Conservation (phyloP, 331 rosid species). For the Quercus phellos region DNA sequence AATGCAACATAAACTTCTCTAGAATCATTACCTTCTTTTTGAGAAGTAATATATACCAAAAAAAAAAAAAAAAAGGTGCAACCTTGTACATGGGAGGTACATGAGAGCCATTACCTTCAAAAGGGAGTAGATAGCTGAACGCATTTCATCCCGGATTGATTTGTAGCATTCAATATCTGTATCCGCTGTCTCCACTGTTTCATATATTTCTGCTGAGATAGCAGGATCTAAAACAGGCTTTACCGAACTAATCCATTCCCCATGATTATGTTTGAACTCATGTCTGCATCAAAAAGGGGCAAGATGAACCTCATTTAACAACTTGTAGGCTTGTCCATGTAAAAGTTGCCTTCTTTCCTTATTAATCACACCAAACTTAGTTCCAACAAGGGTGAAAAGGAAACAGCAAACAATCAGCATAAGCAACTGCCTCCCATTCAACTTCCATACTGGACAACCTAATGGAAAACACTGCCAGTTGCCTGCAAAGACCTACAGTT, state of each 20-base stretch:
- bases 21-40: constrained; percentile 52
- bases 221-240: constrained; percentile 67
- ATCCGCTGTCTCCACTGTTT: constrained; percentile 43
- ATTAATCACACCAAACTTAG: too few species aligned
- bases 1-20: not conserved
- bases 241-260: constrained; percentile 66
- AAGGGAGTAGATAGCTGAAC: constrained; percentile 56
- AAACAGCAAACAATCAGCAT: too few species aligned
- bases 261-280: constrained; percentile 60
- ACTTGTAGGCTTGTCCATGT: not conserved
- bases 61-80: too few species aligned
- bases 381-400: too few species aligned
- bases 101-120: constrained; percentile 57
- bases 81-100: too few species aligned
- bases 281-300: constrained; percentile 41
- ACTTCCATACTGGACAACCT: too few species aligned
- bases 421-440: too few species aligned
- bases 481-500: too few species aligned
- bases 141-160: constrained; percentile 68
- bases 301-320: not conserved
- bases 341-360: not conserved
- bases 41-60: too few species aligned
- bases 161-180: constrained; percentile 52
- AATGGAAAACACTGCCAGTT: too few species aligned
- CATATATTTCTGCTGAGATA: constrained; percentile 46